These are phyloP conservation scores for Carex myosuroides DNA, from an alignment of 176 grass and related monocot genomes.

Conservation along the genomic window DNA sequence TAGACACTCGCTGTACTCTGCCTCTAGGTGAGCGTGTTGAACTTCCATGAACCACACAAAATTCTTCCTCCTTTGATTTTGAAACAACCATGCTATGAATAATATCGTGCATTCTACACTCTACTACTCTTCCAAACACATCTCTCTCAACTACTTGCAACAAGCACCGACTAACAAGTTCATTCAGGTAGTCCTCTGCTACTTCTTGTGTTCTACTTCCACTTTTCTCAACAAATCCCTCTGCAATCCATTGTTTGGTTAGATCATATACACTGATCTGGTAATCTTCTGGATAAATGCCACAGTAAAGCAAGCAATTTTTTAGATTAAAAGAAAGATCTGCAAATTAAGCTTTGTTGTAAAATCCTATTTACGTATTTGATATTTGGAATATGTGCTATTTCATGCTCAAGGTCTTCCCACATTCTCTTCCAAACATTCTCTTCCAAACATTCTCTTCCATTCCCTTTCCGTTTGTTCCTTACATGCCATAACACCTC, in stretches of 20 bases:
- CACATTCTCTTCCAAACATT: background rate
- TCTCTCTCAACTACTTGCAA: background rate
- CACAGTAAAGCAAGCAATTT: background rate
- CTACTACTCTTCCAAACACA: background rate
- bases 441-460: background rate
- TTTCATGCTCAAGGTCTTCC: background rate
- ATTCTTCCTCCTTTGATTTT: conserved; percentile 10
- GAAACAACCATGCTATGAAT: background rate
- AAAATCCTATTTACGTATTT: background rate
- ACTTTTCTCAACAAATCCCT: background rate
- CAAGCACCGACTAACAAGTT: conserved; percentile 3
- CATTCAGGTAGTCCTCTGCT: background rate
- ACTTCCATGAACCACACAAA: background rate
- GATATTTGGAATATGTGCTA: background rate
- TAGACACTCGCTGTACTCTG: conserved; percentile 9
- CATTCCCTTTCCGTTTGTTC: background rate
- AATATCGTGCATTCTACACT: background rate
- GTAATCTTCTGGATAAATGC: background rate
- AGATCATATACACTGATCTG: accelerated
- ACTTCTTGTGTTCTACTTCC: background rate
- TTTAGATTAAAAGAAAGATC: background rate
- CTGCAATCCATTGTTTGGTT: background rate
- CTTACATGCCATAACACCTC: background rate
- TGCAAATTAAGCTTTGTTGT: background rate
- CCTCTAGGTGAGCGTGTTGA: background rate